These are phyloP conservation scores for Irineochytrium annulatum DNA, from an alignment of 192 early-diverging fungal species.

Conservation along the genomic window DNA sequence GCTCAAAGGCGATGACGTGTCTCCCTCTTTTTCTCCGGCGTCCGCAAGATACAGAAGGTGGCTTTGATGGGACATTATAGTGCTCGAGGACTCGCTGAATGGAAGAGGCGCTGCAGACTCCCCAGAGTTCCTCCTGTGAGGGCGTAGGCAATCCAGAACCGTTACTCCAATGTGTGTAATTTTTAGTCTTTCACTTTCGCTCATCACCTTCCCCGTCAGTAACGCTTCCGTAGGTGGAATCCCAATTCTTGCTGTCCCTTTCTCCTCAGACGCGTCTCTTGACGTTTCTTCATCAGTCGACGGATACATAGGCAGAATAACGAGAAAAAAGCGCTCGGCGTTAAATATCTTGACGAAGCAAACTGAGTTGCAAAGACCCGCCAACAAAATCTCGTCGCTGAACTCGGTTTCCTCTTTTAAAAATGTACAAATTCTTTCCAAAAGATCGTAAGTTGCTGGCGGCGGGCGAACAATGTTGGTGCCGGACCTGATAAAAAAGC, in stretches of 20 bases:
- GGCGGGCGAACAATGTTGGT: neutral
- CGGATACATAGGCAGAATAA: constrained; percentile 25
- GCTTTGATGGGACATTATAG: no score
- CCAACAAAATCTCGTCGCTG: constrained; percentile 2
- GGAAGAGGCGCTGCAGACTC: no score
- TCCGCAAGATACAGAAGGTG: no score
- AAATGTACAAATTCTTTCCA: constrained; percentile 20
- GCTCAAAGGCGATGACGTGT: no score
- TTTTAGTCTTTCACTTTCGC: neutral
- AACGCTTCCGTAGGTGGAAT: neutral
- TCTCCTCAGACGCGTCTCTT: neutral
- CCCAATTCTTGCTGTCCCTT: neutral
- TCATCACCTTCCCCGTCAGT: neutral
- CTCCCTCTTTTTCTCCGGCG: no score
- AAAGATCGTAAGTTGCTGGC: constrained; percentile 8
- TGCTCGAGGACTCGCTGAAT: no score
- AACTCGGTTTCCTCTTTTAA: neutral
- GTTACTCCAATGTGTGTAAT: constrained; percentile 18
- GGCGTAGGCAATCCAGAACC: constrained; percentile 23
- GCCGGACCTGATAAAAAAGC: neutral
- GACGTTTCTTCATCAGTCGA: neutral
- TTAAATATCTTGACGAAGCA: constrained; percentile 41
- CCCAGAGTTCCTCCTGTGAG: constrained; percentile 17
- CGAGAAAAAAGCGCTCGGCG: constrained; percentile 27
- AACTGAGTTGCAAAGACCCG: constrained; percentile 7